Conservation (phyloP, 2,329 filamentous ascomycete species). For the Verticillium tricorpus region DNA sequence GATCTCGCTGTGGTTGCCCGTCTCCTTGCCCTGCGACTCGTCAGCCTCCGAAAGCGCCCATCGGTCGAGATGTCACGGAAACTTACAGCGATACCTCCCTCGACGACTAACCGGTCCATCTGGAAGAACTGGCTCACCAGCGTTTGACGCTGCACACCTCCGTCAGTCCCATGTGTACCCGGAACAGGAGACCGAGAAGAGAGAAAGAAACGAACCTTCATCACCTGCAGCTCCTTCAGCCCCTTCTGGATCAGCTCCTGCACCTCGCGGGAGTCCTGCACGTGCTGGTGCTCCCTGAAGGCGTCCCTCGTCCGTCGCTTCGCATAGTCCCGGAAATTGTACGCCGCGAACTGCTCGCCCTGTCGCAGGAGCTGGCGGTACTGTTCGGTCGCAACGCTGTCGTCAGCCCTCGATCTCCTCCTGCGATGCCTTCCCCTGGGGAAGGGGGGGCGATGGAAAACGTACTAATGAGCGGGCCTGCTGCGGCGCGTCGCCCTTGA, state of each 20-base stretch:
- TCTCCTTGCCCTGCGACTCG: conserved; percentile 60
- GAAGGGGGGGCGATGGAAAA: conserved; percentile 7
- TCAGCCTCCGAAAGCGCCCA: conserved; percentile 9
- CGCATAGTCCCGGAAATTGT: conserved; percentile 98
- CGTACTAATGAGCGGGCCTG: conserved; percentile 54
- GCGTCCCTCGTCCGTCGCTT: conserved; percentile 85
- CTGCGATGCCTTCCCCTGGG: neutral
- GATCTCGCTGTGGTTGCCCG: conserved; percentile 60
- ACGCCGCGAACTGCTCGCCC: conserved; percentile 80
- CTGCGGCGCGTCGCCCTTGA: conserved; percentile 51
- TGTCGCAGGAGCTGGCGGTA: conserved; percentile 90
- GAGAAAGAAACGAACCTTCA: conserved; percentile 66
- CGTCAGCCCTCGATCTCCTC: conserved; percentile 1
- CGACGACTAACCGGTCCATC: conserved; percentile 84
- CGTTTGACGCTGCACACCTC: conserved; percentile 74
- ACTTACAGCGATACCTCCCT: conserved; percentile 74
- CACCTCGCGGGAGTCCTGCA: conserved; percentile 69
- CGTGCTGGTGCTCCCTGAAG: conserved; percentile 74
- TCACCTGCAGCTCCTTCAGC: conserved; percentile 75
- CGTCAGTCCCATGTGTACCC: neutral
- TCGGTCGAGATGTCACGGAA: neutral
- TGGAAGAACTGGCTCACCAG: conserved; percentile 94
- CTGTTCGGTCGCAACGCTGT: conserved; percentile 37
- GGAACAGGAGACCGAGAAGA: neutral
- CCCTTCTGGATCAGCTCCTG: conserved; percentile 90